A percentile compares a stretch with the other conserved stretches of the same genome.
Evolutionary conservation across 352 stramenopile species (phyloP).

Genomic region (Pythium pyrilobum): DNA sequence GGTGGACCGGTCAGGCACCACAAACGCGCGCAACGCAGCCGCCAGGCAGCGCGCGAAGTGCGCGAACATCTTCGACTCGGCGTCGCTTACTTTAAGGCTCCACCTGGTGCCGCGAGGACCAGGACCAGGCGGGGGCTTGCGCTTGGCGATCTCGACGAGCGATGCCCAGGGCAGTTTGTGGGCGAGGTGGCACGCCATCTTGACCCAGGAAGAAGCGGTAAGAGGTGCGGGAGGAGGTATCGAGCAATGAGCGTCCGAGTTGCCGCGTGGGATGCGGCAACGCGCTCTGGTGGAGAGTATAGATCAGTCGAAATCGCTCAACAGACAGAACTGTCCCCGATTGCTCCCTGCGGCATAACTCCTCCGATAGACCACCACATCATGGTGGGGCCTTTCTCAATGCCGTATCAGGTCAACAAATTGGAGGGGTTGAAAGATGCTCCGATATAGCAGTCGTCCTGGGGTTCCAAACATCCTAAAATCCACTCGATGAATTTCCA

Average conservation of each 20-base stretch:
- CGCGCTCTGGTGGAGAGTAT: too few species aligned
- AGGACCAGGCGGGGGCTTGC: too few species aligned
- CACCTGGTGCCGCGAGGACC: not conserved
- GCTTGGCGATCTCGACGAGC: not conserved
- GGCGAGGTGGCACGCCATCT: conserved; percentile 1
- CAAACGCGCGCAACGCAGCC: not conserved
- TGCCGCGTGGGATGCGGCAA: not conserved
- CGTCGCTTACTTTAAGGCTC: not conserved
- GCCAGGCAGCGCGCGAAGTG: not conserved
- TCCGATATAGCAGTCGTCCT: too few species aligned
- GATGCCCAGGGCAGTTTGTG: conserved; percentile 7
- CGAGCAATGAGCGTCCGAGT: not conserved
- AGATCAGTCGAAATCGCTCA: too few species aligned
- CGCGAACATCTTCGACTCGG: not conserved
- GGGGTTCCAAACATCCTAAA: too few species aligned
- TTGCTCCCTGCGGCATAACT: too few species aligned
- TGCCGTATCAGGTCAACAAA: too few species aligned
- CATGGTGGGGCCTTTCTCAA: too few species aligned
- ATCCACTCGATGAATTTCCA: too few species aligned
- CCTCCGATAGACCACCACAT: too few species aligned
- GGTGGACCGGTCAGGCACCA: not conserved
- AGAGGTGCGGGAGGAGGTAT: not conserved
- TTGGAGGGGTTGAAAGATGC: too few species aligned
- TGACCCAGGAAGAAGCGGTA: not conserved
- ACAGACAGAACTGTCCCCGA: too few species aligned